A percentile compares a stretch with the other conserved stretches of the same genome.
Conservation (phyloP, 805 yeast genomes). For the Kodamaea jinghongensis region DNA sequence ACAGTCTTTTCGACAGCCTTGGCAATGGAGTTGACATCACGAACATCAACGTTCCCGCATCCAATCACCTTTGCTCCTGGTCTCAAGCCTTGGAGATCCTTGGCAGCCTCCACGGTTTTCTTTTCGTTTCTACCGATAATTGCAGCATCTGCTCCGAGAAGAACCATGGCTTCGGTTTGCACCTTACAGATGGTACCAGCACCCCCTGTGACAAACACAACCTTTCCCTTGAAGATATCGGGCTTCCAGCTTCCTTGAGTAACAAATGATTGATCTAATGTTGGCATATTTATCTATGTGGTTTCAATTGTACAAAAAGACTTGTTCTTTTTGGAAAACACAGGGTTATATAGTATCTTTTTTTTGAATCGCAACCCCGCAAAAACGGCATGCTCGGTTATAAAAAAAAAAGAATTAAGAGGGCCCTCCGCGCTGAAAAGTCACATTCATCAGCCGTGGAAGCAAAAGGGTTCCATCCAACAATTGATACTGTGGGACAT, state of each 20-base stretch:
- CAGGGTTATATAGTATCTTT: constrained; percentile 8
- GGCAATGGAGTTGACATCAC: constrained; percentile 22
- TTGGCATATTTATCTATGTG: constrained; percentile 18
- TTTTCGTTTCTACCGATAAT: constrained; percentile 26
- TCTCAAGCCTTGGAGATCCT: constrained; percentile 21
- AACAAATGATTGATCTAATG: constrained; percentile 19
- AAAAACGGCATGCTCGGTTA: neutral
- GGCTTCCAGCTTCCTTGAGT: constrained; percentile 23
- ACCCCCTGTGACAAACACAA: constrained; percentile 31
- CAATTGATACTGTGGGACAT: too few relatives aligned
- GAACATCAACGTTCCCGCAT: constrained; percentile 22
- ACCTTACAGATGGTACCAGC: constrained; percentile 30
- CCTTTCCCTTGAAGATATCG: constrained; percentile 27
- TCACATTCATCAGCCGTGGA: neutral
- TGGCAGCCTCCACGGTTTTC: constrained; percentile 24
- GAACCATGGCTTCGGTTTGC: constrained; percentile 27
- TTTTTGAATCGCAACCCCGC: neutral
- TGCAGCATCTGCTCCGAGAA: constrained; percentile 29
- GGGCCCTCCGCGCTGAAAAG: neutral
- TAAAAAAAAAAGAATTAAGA: neutral
- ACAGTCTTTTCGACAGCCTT: constrained; percentile 24
- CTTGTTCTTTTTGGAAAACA: neutral
- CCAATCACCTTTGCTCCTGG: constrained; percentile 24
- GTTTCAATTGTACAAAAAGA: constrained; percentile 2
- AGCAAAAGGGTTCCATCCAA: too few relatives aligned